These are phyloP conservation scores for Talaromyces verruculosus DNA, from an alignment of 2,329 filamentous ascomycete species.

Conservation along the genomic window DNA sequence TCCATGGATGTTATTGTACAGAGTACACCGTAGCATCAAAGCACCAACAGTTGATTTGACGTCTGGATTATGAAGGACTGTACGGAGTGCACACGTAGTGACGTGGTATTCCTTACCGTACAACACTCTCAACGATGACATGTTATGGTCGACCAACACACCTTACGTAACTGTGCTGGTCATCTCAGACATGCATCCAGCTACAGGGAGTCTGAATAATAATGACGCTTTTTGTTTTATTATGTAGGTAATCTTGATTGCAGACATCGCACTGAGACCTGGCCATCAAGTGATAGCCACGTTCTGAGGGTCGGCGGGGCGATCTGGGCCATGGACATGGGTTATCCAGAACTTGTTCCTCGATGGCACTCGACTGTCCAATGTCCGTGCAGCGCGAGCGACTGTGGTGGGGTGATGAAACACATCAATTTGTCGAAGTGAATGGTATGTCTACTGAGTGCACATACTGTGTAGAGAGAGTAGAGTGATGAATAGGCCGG, in stretches of 20 bases:
- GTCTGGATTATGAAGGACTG: neutral
- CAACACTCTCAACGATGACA: neutral
- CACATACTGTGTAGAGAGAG: no score
- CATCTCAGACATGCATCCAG: conserved; percentile 11
- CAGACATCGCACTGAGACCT: conserved; percentile 1
- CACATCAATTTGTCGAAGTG: neutral
- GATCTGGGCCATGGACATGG: neutral
- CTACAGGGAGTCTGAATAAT: neutral
- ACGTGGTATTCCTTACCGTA: neutral
- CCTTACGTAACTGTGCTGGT: neutral
- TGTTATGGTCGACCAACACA: neutral
- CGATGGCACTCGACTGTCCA: neutral
- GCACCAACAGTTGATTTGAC: neutral
- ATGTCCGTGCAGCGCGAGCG: neutral
- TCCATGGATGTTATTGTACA: neutral
- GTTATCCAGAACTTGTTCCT: neutral
- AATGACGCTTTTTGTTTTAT: neutral
- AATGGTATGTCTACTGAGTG: no score
- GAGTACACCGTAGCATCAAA: neutral
- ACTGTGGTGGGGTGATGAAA: neutral
- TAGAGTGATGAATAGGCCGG: neutral
- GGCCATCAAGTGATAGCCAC: conserved; percentile 8
- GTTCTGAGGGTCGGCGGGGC: conserved; percentile 1
- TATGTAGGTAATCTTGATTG: neutral
- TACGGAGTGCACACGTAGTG: neutral